phyloP scores from a whole-genome alignment of 2,329 filamentous ascomycete species.

The Colletotrichum lupini region DNA sequence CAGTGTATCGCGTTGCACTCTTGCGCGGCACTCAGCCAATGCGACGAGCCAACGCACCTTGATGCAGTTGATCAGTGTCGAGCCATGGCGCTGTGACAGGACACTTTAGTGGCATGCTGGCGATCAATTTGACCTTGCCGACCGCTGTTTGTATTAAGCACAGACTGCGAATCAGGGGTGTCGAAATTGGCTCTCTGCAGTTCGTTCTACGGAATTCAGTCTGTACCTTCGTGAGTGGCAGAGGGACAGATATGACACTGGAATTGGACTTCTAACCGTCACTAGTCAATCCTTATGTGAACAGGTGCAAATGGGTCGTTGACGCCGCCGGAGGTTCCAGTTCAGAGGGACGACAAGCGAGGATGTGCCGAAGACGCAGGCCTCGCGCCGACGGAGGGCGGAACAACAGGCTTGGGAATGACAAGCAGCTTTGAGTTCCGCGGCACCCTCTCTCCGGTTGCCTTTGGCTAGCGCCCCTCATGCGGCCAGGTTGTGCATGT shows the following conservation, averaged over 20 bases:
- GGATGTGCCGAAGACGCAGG: neutral
- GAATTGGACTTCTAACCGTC: neutral
- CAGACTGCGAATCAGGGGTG: neutral
- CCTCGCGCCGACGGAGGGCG: neutral
- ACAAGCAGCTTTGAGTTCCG: neutral
- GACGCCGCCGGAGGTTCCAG: neutral
- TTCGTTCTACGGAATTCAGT: neutral
- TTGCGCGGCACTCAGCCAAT: neutral
- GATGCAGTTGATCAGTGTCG: neutral
- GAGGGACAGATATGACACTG: neutral
- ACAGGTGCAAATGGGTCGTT: neutral
- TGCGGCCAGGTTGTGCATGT: slow-evolving; percentile 27
- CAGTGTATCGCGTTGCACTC: neutral
- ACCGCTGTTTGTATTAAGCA: neutral
- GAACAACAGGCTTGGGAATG: neutral
- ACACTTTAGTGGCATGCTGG: neutral
- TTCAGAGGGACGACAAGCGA: neutral
- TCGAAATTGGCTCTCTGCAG: neutral
- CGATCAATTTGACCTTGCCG: neutral
- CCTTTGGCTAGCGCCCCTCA: neutral
- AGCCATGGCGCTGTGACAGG: slow-evolving; percentile 7
- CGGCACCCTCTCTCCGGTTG: neutral
- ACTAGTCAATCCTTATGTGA: neutral
- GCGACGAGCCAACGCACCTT: slow-evolving; percentile 1
- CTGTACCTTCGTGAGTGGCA: neutral